Evolutionary conservation across 2,329 filamentous ascomycete genomes (phyloP).

Genomic region (Neonectria sp.): DNA sequence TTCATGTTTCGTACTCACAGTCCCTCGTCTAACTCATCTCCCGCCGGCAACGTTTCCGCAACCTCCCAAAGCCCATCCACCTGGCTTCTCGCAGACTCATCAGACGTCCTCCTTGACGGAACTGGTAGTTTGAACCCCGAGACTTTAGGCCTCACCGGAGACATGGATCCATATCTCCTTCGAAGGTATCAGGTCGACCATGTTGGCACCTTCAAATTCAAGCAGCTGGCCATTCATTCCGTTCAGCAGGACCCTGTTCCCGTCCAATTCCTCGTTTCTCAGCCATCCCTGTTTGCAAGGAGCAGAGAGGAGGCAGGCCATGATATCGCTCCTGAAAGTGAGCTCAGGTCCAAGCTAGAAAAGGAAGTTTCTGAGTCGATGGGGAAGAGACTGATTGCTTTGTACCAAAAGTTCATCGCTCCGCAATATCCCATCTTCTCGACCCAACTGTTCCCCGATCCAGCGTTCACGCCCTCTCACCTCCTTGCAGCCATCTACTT

Average conservation of each 20-base stretch:
- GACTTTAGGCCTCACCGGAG: constrained; percentile 26
- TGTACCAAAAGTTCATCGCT: too few relatives aligned
- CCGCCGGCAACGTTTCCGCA: background rate
- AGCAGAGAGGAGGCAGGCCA: too few relatives aligned
- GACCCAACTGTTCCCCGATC: too few relatives aligned
- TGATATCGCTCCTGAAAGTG: too few relatives aligned
- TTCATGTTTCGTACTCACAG: constrained; percentile 31
- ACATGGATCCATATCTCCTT: constrained; percentile 30
- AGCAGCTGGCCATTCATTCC: constrained; percentile 40
- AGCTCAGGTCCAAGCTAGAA: too few relatives aligned
- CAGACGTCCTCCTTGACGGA: constrained; percentile 13
- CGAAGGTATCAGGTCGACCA: constrained; percentile 28
- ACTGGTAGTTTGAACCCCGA: constrained; percentile 15
- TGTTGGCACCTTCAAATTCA: constrained; percentile 36
- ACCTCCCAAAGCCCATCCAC: background rate
- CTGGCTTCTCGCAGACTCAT: background rate
- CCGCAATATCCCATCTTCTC: too few relatives aligned
- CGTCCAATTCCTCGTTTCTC: too few relatives aligned
- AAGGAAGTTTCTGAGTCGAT: too few relatives aligned
- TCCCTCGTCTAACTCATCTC: constrained; percentile 2
- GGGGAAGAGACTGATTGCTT: too few relatives aligned
- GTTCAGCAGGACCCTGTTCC: constrained; percentile 28
- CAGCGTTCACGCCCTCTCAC: too few relatives aligned
- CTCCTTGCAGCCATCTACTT: too few relatives aligned
- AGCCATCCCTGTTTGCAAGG: too few relatives aligned